These are phyloP conservation scores for Penicillium sp. DNA, from an alignment of 2,329 filamentous ascomycete species.

Conservation along the genomic window DNA sequence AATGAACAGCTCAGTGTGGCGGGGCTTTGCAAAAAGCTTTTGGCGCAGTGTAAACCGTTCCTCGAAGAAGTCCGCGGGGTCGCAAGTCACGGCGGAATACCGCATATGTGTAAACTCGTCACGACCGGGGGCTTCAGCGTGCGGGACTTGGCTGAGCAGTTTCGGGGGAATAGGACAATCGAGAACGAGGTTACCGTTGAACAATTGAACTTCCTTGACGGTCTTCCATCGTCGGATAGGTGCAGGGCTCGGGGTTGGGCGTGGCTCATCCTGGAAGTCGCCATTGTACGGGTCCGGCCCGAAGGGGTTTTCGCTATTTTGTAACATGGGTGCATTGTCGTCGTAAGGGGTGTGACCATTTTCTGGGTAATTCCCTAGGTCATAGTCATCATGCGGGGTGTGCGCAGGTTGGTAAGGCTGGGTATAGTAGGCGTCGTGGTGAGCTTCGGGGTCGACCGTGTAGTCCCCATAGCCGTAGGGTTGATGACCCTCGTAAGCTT, in stretches of 20 bases:
- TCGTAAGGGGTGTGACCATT: constrained; percentile 58
- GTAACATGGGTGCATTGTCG: constrained; percentile 69
- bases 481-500: constrained; percentile 50
- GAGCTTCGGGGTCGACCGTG: constrained; percentile 71
- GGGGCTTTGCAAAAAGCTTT: constrained; percentile 82
- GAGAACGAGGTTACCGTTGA: constrained; percentile 92
- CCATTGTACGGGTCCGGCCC: constrained; percentile 56
- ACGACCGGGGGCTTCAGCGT: constrained; percentile 71
- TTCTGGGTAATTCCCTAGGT: constrained; percentile 50
- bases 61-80: constrained; percentile 80
- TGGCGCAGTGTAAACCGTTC: constrained; percentile 89
- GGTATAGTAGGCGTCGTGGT: constrained; percentile 83
- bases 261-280: constrained; percentile 42
- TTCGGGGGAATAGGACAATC: constrained; percentile 92
- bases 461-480: constrained; percentile 61
- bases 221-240: constrained; percentile 91
- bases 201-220: constrained; percentile 95
- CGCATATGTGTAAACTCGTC: constrained; percentile 75
- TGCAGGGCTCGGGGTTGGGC: constrained; percentile 49
- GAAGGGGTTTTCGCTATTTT: constrained; percentile 56
- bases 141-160: constrained; percentile 78
- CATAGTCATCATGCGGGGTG: constrained; percentile 51
- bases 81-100: constrained; percentile 91
- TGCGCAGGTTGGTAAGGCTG: constrained; percentile 70
- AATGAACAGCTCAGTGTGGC: constrained; percentile 93